Conservation (phyloP, 1,139 yeast genomes). For the Candida albicans region DNA sequence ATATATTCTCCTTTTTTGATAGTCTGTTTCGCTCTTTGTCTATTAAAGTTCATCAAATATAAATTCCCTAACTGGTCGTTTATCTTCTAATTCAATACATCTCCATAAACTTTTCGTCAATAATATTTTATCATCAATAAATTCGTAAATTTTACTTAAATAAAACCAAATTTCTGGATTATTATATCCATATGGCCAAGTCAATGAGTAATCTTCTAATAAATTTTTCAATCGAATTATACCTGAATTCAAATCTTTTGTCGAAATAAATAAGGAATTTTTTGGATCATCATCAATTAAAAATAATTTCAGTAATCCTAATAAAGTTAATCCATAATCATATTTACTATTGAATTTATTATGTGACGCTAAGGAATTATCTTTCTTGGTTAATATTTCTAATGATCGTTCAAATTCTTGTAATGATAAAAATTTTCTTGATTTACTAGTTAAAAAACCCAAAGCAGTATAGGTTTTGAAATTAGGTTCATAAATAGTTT, state of each 20-base stretch:
- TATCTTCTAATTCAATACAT: constrained; percentile 67
- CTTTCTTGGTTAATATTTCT: constrained; percentile 30
- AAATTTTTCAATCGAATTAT: constrained; percentile 61
- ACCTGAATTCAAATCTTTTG: constrained; percentile 63
- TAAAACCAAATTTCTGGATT: constrained; percentile 75
- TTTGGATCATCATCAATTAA: constrained; percentile 40
- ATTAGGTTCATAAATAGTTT: constrained; percentile 49
- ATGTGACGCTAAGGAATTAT: constrained; percentile 9
- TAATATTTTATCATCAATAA: constrained; percentile 53
- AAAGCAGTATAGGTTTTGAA: constrained; percentile 54
- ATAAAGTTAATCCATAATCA: constrained; percentile 55
- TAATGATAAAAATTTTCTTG: constrained; percentile 50
- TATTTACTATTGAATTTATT: constrained; percentile 23
- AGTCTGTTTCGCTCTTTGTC: neutral
- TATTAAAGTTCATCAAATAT: constrained; percentile 5
- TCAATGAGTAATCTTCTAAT: constrained; percentile 49
- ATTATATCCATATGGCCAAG: constrained; percentile 57
- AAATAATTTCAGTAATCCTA: constrained; percentile 65
- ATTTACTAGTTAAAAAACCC: constrained; percentile 49
- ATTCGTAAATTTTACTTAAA: constrained; percentile 64
- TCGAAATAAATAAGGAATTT: constrained; percentile 40
- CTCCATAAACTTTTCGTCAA: constrained; percentile 61
- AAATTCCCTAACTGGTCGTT: constrained; percentile 58
- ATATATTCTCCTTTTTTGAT: neutral
- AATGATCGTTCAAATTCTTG: constrained; percentile 71